Evolutionary conservation across 2,329 filamentous ascomycete genomes (phyloP).

Genomic region (Botrytis porri): DNA sequence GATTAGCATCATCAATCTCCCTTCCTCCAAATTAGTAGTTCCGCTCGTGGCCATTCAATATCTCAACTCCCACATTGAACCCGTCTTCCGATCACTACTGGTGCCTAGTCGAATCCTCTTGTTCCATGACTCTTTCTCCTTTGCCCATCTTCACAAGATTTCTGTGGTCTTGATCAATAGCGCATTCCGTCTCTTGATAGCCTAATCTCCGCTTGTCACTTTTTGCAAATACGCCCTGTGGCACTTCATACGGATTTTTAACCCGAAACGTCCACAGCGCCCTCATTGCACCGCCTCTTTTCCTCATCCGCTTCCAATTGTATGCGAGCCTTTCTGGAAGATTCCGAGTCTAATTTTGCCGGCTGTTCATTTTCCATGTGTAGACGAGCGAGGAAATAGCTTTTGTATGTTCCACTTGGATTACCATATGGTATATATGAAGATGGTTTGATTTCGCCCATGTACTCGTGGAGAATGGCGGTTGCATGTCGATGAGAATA

Average conservation of each 20-base stretch:
- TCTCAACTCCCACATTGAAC: too few relatives aligned
- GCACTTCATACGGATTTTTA: too few relatives aligned
- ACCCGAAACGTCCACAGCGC: too few relatives aligned
- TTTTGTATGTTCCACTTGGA: slow-evolving; percentile 11
- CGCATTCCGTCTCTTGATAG: too few relatives aligned
- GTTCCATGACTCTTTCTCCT: accelerated
- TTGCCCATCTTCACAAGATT: background rate
- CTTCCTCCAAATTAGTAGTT: too few relatives aligned
- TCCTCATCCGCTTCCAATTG: background rate
- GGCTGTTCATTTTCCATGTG: slow-evolving; percentile 24
- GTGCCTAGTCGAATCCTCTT: background rate
- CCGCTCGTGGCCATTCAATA: background rate
- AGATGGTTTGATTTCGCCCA: slow-evolving; percentile 16
- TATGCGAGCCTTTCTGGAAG: background rate
- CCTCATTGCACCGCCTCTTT: background rate
- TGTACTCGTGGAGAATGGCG: slow-evolving; percentile 22
- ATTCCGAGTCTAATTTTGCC: slow-evolving; percentile 11
- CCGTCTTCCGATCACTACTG: background rate
- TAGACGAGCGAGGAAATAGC: slow-evolving; percentile 16
- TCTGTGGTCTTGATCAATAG: too few relatives aligned
- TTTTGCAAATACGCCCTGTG: background rate
- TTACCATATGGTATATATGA: slow-evolving; percentile 22
- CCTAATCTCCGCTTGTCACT: background rate
- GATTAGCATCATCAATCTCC: background rate
- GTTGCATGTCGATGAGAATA: slow-evolving; percentile 14